Base-by-base conservation (phyloP, 768 basidiomycete genomes). In the Hygrophorus pudorinus region DNA sequence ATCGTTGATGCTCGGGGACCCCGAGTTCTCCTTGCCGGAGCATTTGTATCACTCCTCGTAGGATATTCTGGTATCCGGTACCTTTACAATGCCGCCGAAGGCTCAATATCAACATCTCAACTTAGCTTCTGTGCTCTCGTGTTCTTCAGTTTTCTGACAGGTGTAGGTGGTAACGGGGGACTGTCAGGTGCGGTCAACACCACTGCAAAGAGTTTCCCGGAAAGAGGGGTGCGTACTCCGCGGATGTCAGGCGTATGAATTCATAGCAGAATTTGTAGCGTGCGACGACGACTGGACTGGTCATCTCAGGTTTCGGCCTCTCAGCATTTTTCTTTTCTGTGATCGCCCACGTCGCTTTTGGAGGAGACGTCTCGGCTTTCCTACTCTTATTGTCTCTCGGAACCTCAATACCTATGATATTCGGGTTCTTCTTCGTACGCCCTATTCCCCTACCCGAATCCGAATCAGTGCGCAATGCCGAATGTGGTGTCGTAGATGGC, bases 301-400 rank as follows among this genome's bases (percentile, higher is more conserved):
- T 92, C 28, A 62, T 91, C 14, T 87, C 88, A 0, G 91, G 88
- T 27, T 91, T 88, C 50, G 91, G 92, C 0, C 75, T 97, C 12
- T 91, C 88, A 0, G 92, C 92, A 0, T 94, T 94, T 67, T 68
- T 86, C 49, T 96, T 93, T 63, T 85, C 87, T 10, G 72, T 79
- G 1, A 63, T 93, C 30, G 79, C 88, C 0, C 80, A 82, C 45
- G 54, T 74, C 0, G 58, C 81, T 34, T 93, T 79, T 54, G 79
- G 85, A 0, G 89, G 86, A 0, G 72, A 91, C 53, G 86, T 85
- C 0, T 83, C 81, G 0, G 72, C 78, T 1, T 84, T 94, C 54
- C 62, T 97, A 1, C 68, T 84, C 0, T 62, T 89, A 3, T 75
- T 96, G 4, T 75, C 81, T 0, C 49, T 89, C 2, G 91, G 91